Conservation (phyloP, 441 rosid genomes). For the Melastoma candidum region DNA sequence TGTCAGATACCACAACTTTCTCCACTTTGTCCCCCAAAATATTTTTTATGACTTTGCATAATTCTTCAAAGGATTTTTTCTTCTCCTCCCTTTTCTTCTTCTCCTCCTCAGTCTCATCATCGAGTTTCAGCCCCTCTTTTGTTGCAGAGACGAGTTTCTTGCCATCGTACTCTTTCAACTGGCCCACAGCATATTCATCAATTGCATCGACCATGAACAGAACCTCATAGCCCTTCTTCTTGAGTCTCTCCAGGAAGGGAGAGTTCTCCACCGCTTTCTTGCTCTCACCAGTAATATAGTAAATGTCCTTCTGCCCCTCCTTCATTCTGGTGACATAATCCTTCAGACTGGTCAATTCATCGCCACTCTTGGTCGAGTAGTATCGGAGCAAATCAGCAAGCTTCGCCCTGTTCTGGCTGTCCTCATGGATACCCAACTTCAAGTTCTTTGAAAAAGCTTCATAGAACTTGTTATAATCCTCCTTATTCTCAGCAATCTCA, state of each 20-base stretch:
- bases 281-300: constrained; percentile 21
- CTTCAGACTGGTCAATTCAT: constrained; percentile 17
- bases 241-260: constrained; percentile 16
- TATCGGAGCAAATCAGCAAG: constrained; percentile 18
- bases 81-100: constrained; percentile 18
- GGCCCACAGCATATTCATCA: constrained; percentile 19
- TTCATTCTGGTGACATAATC: constrained; percentile 19
- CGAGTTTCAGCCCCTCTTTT: constrained; percentile 15
- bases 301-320: constrained; percentile 21
- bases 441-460: constrained; percentile 17
- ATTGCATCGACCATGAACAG: constrained; percentile 17
- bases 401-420: constrained; percentile 19
- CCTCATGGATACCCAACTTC: constrained; percentile 20
- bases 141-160: constrained; percentile 18
- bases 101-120: constrained; percentile 19
- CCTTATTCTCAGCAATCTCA: constrained; percentile 18
- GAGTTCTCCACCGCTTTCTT: constrained; percentile 19
- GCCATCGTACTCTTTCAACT: constrained; percentile 16
- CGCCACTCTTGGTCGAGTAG: constrained; percentile 20
- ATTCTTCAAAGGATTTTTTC: constrained; percentile 11
- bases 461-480: constrained; percentile 19
- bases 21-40: constrained; percentile 16
- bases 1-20: constrained; percentile 14
- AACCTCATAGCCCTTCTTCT: constrained; percentile 19
- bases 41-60: constrained; percentile 16